Base-by-base conservation (phyloP, 1,139 yeast species). In the Yamadazyma friedrichii region DNA sequence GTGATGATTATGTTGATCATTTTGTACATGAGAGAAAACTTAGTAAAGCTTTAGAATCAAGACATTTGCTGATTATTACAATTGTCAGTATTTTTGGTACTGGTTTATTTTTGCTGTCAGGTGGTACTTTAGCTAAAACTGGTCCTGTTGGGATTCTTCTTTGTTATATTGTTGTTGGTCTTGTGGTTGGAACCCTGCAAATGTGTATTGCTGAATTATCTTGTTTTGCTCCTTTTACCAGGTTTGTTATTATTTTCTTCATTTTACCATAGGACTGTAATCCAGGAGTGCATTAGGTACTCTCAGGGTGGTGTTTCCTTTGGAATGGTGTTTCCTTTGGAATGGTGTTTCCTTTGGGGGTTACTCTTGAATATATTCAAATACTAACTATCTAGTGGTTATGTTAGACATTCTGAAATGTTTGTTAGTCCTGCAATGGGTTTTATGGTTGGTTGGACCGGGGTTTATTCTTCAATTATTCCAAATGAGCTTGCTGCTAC, bases 91-190 rank as follows among this genome's bases (percentile, higher is more conserved):
- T 65, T 38, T 69, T 70, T 41, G 66, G 68, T 42, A 64, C 80
- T 8, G 80, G 80, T 54, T 59, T 75, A 41, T 73, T 73, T 53
- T 86, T 88, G 8, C 83, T 87, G 40, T 77, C 84, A 42, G 95
- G 95, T 24, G 73, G 77, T 38, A 83, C 84, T 3, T 65, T 88
- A 47, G 67, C 74, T 41, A 67, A 66, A 9, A 74, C 72, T 11
- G 91, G 91, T 28, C 89, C 91, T 6, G 88, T 82, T 6, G 73
- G 82, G 31, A 59, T 81, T 39, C 64, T 82, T 25, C 71, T 82
- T 40, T 80, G 76, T 47, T 65, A 50, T 52, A 63, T 63, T 51
- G 58, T 69, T 43, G 70, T 70, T 15, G 75, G 76, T 20, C 57
- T 60, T 38, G 56, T 70, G 46, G 62, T 81, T 38, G 80, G 72